A percentile compares a stretch with the other conserved stretches of the same genome.
phyloP scores from a whole-genome alignment of 1,284 basidiomycete species.

The Cerrena zonata region DNA sequence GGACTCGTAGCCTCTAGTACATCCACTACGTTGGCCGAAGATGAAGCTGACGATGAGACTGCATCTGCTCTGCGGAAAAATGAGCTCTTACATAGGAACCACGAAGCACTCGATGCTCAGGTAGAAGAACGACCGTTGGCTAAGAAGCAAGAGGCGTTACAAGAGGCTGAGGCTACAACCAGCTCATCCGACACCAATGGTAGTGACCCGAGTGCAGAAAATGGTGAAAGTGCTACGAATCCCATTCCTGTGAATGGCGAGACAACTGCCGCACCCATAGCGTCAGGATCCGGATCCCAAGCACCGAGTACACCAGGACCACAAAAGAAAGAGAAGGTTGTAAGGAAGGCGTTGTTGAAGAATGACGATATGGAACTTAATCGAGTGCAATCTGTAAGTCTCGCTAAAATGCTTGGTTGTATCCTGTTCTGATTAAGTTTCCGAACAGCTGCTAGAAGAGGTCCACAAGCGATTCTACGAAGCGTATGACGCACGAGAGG shows the following conservation, averaged over 20 bases:
- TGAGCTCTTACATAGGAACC: conserved; percentile 57
- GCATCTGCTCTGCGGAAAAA: conserved; percentile 48
- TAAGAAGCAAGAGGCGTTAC: conserved; percentile 78
- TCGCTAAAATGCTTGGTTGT: too few relatives aligned
- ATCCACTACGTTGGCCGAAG: conserved; percentile 17
- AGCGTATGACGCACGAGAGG: conserved; percentile 47
- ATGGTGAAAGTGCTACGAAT: conserved; percentile 6
- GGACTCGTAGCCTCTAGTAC: conserved; percentile 8
- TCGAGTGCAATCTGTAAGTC: conserved; percentile 66
- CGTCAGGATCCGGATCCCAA: conserved; percentile 7
- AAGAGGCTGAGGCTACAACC: conserved; percentile 24
- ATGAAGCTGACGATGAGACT: conserved; percentile 37
- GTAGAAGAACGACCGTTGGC: conserved; percentile 82
- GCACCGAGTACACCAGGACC: too few relatives aligned
- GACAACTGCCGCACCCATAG: conserved; percentile 5
- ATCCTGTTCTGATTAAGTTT: too few relatives aligned
- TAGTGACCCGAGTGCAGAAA: neutral
- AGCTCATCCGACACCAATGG: conserved; percentile 5
- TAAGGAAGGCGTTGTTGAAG: conserved; percentile 73
- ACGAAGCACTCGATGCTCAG: conserved; percentile 74
- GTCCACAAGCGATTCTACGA: conserved; percentile 75
- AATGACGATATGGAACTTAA: conserved; percentile 84
- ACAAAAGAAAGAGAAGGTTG: conserved; percentile 37
- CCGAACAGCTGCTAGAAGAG: conserved; percentile 68
- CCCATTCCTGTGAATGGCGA: conserved; percentile 2